Percentiles rank a stretch among this genome's conserved stretches.
phyloP scores from a whole-genome alignment of 768 basidiomycete genomes.

The Podaxis rugospora region DNA sequence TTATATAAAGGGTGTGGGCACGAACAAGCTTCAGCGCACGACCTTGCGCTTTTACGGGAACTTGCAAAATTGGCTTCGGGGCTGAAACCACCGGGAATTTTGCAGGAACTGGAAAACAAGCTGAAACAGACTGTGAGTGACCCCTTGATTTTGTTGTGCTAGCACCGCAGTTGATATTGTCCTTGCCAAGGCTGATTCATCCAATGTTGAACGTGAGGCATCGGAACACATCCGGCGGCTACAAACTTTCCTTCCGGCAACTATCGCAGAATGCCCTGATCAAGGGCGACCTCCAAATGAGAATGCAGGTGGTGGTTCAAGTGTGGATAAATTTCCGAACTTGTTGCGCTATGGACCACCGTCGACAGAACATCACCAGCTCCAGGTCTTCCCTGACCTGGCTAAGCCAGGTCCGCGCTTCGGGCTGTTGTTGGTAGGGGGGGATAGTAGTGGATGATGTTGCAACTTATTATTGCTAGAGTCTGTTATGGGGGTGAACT shows the following conservation, averaged over 20 bases:
- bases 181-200: neutral
- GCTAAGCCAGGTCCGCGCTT: constrained; percentile 73
- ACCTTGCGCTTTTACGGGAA: constrained; percentile 46
- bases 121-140: constrained; percentile 20
- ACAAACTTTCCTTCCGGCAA: constrained; percentile 54
- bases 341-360: constrained; percentile 53
- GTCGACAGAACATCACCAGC: constrained; percentile 38
- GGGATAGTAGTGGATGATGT: constrained; percentile 18
- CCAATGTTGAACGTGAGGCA: constrained; percentile 10
- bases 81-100: constrained; percentile 22
- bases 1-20: constrained; percentile 23
- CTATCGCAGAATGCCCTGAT: constrained; percentile 42
- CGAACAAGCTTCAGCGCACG: constrained; percentile 28
- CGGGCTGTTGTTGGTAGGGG: constrained; percentile 65
- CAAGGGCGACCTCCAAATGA: constrained; percentile 12
- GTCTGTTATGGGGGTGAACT: neutral
- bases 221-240: constrained; percentile 48
- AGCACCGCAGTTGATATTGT: neutral
- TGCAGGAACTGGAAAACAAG: constrained; percentile 11
- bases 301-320: constrained; percentile 17
- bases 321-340: constrained; percentile 28
- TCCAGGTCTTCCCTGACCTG: constrained; percentile 48
- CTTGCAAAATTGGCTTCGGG: constrained; percentile 30
- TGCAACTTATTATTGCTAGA: neutral
- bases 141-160: neutral